These are phyloP conservation scores for Colletotrichum sansevieriae DNA, from an alignment of 2,329 filamentous ascomycete genomes.

Conservation along the genomic window DNA sequence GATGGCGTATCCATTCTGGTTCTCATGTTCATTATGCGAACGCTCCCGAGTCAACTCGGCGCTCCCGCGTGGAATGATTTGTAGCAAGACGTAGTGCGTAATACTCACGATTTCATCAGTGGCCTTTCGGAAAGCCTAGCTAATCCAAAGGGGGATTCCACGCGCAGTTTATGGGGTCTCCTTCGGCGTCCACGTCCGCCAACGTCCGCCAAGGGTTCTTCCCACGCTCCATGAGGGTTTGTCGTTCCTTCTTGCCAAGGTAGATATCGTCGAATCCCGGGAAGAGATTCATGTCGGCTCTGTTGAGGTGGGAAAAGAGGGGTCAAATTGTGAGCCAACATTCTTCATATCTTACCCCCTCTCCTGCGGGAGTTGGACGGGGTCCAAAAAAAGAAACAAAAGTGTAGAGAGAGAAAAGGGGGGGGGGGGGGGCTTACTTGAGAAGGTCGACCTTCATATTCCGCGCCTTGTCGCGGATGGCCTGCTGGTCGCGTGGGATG, in stretches of 20 bases:
- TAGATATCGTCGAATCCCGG: constrained; percentile 63
- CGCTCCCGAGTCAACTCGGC: too few species aligned
- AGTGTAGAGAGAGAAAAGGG: neutral
- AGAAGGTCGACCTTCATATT: constrained; percentile 67
- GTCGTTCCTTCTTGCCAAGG: constrained; percentile 64
- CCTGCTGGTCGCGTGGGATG: constrained; percentile 64
- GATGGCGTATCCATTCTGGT: too few species aligned
- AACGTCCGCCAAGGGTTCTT: constrained; percentile 66
- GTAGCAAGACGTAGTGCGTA: too few species aligned
- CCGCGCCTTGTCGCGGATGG: constrained; percentile 70
- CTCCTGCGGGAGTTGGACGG: too few species aligned
- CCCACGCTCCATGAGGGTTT: constrained; percentile 54
- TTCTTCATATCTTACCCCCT: too few species aligned
- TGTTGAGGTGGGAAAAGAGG: constrained; percentile 24
- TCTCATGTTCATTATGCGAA: too few species aligned
- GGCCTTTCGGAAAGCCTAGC: too few species aligned
- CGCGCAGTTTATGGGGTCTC: too few species aligned
- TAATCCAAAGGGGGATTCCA: too few species aligned
- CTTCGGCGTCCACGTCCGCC: constrained; percentile 53
- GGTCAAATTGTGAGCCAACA: neutral
- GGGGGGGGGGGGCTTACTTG: constrained; percentile 48
- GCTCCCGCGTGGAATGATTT: too few species aligned
- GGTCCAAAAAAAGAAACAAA: neutral
- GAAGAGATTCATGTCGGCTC: constrained; percentile 59
- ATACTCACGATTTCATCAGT: too few species aligned